phyloP scores from a whole-genome alignment of 1,284 basidiomycete species.

The Ustilago sp. region DNA sequence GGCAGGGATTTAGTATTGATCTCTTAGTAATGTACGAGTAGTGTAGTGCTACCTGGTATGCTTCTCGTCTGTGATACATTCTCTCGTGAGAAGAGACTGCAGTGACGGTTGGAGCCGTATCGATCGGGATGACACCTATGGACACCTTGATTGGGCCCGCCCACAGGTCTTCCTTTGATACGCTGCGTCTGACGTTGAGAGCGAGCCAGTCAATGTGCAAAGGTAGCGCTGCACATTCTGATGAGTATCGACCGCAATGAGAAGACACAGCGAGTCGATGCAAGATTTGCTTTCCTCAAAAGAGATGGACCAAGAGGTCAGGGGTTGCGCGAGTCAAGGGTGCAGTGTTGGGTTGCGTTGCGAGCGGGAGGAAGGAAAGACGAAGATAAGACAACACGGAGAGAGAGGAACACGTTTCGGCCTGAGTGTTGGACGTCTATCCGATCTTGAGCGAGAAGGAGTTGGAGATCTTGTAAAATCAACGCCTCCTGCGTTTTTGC shows the following conservation, averaged over 20 bases:
- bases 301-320: background rate
- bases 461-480: background rate
- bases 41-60: background rate
- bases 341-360: slow-evolving; percentile 19
- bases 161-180: background rate
- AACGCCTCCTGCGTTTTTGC: slow-evolving; percentile 7
- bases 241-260: background rate
- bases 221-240: background rate
- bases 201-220: background rate
- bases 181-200: background rate
- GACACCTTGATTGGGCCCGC: background rate
- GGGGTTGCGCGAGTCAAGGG: slow-evolving; percentile 18
- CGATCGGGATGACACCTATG: background rate
- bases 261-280: background rate
- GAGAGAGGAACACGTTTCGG: slow-evolving; percentile 5
- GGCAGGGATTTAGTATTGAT: background rate
- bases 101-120: background rate
- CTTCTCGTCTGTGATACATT: background rate
- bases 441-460: slow-evolving; percentile 13
- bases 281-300: background rate
- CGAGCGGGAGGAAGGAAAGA: background rate
- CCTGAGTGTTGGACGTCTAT: slow-evolving; percentile 6
- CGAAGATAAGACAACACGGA: background rate
- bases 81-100: background rate
- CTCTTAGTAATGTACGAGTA: background rate